Base-by-base conservation (phyloP, 805 yeast species). In the Isabelozyma rhagii region DNA sequence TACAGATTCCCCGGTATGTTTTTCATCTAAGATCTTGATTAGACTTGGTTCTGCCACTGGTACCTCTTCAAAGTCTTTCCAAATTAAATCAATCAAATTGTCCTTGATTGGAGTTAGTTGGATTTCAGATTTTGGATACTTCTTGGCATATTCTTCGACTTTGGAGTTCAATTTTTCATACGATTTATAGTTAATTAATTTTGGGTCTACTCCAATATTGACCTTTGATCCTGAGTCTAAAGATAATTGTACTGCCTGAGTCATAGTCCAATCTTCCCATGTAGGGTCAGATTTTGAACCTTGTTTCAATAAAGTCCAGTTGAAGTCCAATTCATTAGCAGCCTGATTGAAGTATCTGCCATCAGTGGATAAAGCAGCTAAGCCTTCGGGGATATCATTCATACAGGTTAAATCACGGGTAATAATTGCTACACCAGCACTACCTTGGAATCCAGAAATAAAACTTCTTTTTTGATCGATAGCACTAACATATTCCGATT, bases 21-120 rank as follows among this genome's bases (percentile, higher is more conserved):
- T 71, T 3, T 67, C 59, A 45, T 75, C 80, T 48, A 89, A 76
- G 25, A 74, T 63, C 34, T 75, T 64, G 44, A 92, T 73, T 3
- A 75, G 73, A 43, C 75, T 77, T 13, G 73, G 62, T 21, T 82
- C 75, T 49, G 89, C 72, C 4, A 57, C 61, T 21, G 97, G 97
- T 7, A 73, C 58, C 18, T 76, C 75, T 69, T 89, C 93, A 58
- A 83, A 83, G 9, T 72, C 58, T 6, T 71, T 69, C 97, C 97
- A 91, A 15, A 91, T 84, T 25, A 60, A 58, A 58, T 89, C 97
- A 29, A 94, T 72, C 56, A 94, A 74, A 63, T 93, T 93, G 13
- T 72, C 78, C 48, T 63, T 61, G n/a, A 79, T 67, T 0, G 83
- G 69, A 8, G 73, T 69, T 11, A 81, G 56, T 49, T 69, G 74